Evolutionary conservation across 2,329 filamentous ascomycete genomes (phyloP), one percentile per base, ranked within the genome.

Genomic region (Colletotrichum graminicola): DNA sequence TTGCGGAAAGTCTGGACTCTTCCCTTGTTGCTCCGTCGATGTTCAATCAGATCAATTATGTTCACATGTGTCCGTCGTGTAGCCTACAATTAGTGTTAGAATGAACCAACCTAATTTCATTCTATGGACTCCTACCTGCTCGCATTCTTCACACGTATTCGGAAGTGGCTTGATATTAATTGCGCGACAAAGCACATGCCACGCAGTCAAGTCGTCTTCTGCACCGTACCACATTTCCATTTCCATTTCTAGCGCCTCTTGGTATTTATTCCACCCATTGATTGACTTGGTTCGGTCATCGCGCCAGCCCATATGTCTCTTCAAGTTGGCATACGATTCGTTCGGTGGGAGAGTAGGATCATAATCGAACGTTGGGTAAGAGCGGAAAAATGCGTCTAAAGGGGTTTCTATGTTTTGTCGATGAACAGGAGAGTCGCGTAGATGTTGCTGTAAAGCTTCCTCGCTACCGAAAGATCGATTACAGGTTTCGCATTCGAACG

Each of bases 341-440:
- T 5, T 18, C 12, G 52, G 32, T n/a, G 52, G 52, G 34, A 55
- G 52, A 36, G 52, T 36, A 1, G 29, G 52, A n/a, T 55, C 29
- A 12, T 55, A 55, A 16, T 36, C 4, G 21, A 55, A 16, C 7
- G 52, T n/a, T 5, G 52, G 8, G 32, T 36, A 34, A 18, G 52
- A 55, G 34, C 5, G 7, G 29, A 55, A 55, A 21, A 55, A 55
- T 21, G 1, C 32, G 18, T 55, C 52, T 12, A 55, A 36, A 36
- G 52, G 52, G 18, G 52, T 55, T n/a, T 55, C 32, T 11, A 32
- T 55, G 6, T 34, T 41, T 41, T 41, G 18, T 11, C n/a, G 32
- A 29, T 55, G 52, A 7, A 36, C 18, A 55, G 52, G 52, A n/a
- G 52, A 55, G 52, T 55, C 32, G 52, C 52, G 52, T 55, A 55